phyloP scores from a whole-genome alignment of 1,284 basidiomycete genomes.

The Leccinum glutinopallens region DNA sequence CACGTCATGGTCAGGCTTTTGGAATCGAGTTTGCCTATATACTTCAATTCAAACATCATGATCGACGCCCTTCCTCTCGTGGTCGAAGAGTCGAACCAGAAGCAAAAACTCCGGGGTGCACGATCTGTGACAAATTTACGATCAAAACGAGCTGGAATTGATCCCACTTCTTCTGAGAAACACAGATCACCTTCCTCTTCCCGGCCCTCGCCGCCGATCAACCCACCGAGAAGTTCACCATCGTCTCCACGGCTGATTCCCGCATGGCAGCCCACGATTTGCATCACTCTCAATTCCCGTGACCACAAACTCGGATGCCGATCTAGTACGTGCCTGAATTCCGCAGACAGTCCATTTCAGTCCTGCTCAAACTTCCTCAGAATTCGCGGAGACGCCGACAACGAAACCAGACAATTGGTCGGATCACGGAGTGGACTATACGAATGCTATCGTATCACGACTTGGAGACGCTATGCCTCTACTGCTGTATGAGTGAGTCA shows the following conservation, averaged over 20 bases:
- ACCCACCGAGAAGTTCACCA: neutral
- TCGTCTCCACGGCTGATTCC: neutral
- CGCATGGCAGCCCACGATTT: neutral
- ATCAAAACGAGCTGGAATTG: neutral
- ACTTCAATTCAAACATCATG: slow-evolving; percentile 21
- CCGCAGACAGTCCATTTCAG: no score
- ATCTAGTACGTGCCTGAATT: no score
- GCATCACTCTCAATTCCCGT: no score
- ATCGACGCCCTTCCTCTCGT: slow-evolving; percentile 8
- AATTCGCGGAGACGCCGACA: no score
- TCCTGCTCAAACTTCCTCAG: no score
- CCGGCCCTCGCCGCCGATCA: slow-evolving; percentile 5
- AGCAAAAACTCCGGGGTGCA: slow-evolving; percentile 1
- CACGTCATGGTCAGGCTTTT: slow-evolving; percentile 1
- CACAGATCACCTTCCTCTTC: neutral
- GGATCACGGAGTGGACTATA: no score
- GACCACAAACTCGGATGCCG: no score
- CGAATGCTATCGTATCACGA: no score
- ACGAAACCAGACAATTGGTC: no score
- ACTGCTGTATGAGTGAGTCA: no score
- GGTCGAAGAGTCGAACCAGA: no score
- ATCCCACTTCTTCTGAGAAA: neutral
- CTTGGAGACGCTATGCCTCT: no score
- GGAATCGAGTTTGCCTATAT: slow-evolving; percentile 27
- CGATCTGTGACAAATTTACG: slow-evolving; percentile 3